Conservation (phyloP, 305 asterid species). For the Solanum hybrid region DNA sequence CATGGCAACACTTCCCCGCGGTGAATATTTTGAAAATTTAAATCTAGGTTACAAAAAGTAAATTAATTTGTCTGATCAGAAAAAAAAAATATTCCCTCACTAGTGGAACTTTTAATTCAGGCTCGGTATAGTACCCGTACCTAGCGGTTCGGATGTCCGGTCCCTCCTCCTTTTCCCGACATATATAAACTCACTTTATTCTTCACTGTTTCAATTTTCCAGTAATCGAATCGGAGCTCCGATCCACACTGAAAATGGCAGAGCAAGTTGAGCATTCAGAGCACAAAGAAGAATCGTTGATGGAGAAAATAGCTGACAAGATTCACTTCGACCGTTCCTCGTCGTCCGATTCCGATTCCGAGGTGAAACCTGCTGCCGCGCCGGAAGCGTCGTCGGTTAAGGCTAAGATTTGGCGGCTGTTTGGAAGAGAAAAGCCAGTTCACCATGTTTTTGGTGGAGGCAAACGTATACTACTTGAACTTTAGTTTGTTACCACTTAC, state of each 20-base stretch:
- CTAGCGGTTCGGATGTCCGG: neutral
- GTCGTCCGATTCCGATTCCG: slow-evolving; percentile 33
- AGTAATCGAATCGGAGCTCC: neutral
- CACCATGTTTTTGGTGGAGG: slow-evolving; percentile 83
- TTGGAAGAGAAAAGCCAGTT: slow-evolving; percentile 65
- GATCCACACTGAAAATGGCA: slow-evolving; percentile 34
- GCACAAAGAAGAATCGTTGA: slow-evolving; percentile 44
- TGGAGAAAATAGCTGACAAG: slow-evolving; percentile 52
- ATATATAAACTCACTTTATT: neutral
- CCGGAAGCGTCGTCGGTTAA: slow-evolving; percentile 18
- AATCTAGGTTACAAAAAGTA: too few relatives aligned
- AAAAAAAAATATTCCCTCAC: neutral
- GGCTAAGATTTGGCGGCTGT: slow-evolving; percentile 37
- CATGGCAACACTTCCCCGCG: too few relatives aligned
- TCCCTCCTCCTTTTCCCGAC: neutral
- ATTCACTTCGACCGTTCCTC: slow-evolving; percentile 37
- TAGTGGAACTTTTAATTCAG: neutral
- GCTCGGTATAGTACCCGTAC: neutral
- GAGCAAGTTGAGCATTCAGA: slow-evolving; percentile 66
- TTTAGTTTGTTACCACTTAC: neutral
- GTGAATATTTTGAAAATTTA: too few relatives aligned
- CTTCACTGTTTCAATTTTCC: neutral
- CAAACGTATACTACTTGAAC: slow-evolving; percentile 42
- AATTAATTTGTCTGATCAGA: too few relatives aligned
- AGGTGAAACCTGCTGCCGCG: slow-evolving; percentile 3